These are phyloP conservation scores for Suhomyces yuchorum DNA, from an alignment of 1,139 yeast genomes.

Conservation along the genomic window DNA sequence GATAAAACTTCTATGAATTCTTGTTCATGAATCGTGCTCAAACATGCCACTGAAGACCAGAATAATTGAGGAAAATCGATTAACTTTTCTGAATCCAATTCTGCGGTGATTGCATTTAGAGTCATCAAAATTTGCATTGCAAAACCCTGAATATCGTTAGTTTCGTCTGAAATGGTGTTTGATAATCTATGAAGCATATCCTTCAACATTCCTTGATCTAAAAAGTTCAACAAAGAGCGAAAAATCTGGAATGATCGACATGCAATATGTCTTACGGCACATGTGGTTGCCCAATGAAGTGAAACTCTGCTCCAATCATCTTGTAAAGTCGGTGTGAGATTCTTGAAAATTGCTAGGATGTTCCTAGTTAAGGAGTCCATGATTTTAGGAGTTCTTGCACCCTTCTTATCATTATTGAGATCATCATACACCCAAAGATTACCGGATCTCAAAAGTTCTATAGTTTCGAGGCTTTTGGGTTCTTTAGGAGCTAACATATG, in stretches of 20 bases:
- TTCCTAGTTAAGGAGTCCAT: constrained; percentile 81
- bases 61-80: constrained; percentile 90
- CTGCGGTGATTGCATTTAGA: constrained; percentile 85
- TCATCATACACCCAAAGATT: constrained; percentile 88
- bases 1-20: constrained; percentile 89
- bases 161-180: constrained; percentile 87
- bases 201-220: constrained; percentile 86
- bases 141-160: constrained; percentile 91
- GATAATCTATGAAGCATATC: constrained; percentile 94
- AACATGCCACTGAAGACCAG: constrained; percentile 94
- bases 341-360: constrained; percentile 59
- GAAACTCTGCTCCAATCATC: constrained; percentile 85
- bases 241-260: constrained; percentile 94
- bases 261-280: constrained; percentile 96
- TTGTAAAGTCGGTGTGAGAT: constrained; percentile 56
- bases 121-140: constrained; percentile 98
- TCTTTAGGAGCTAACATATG: constrained; percentile 63
- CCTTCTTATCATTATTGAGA: constrained; percentile 70
- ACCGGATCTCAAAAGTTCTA: constrained; percentile 54
- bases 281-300: constrained; percentile 92
- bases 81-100: constrained; percentile 72
- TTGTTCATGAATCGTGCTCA: constrained; percentile 87
- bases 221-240: constrained; percentile 72
- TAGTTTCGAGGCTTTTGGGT: constrained; percentile 54
- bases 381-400: constrained; percentile 83